A percentile compares a stretch with the other conserved stretches of the same genome.
Evolutionary conservation across 2,329 filamentous ascomycete species (phyloP).

Genomic region (Fusarium caatingaense): DNA sequence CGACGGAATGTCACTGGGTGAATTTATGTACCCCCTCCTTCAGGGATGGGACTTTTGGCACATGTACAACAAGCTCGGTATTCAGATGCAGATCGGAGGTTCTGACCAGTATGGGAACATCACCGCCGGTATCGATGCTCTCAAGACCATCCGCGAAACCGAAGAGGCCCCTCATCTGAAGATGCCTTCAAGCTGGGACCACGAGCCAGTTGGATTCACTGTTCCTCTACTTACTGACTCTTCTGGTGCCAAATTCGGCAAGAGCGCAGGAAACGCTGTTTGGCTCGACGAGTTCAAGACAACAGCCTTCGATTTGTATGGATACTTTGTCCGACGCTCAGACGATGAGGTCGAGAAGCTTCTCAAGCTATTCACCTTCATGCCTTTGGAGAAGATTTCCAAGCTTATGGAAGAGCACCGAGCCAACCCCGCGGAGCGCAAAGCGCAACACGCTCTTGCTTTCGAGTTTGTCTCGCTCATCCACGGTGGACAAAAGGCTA

Average conservation of each 20-base stretch:
- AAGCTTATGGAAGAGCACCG: constrained; percentile 75
- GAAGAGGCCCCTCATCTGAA: constrained; percentile 59
- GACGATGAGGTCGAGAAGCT: constrained; percentile 85
- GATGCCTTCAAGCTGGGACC: constrained; percentile 56
- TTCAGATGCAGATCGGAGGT: constrained; percentile 91
- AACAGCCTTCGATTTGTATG: constrained; percentile 84
- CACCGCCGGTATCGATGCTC: constrained; percentile 84
- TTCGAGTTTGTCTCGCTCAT: constrained; percentile 83
- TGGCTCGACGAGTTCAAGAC: constrained; percentile 91
- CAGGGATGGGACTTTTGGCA: constrained; percentile 98
- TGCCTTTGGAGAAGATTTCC: constrained; percentile 77
- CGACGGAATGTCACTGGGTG: constrained; percentile 92
- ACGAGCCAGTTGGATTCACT: constrained; percentile 84
- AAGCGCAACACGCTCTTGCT: constrained; percentile 86
- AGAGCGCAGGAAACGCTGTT: constrained; percentile 91
- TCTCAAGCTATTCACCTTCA: constrained; percentile 90
- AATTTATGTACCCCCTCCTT: constrained; percentile 92
- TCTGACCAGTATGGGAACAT: constrained; percentile 98
- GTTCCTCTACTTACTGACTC: constrained; percentile 89
- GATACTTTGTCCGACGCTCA: constrained; percentile 86
- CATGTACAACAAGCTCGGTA: constrained; percentile 73
- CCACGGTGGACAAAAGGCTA: constrained; percentile 75
- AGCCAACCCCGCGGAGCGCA: constrained; percentile 74
- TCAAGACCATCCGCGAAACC: constrained; percentile 77
- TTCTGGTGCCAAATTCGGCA: constrained; percentile 91